Evolutionary conservation across 306 rosid species (phyloP), one percentile per base, ranked within the genome.

Genomic region (Ormosia semicastrata): DNA sequence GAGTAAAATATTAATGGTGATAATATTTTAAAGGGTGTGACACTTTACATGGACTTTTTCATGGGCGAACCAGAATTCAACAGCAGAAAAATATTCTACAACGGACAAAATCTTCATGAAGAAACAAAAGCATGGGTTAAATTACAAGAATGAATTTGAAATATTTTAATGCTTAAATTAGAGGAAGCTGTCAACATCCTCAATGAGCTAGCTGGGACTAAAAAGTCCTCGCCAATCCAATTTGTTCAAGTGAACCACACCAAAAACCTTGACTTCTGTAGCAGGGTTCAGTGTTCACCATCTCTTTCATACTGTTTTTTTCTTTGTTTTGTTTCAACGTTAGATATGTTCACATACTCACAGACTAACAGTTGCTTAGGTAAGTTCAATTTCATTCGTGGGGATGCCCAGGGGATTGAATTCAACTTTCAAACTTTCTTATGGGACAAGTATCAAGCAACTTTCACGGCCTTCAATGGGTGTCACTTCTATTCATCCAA

Each of bases 231-330:
- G 15, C 82, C 77, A 56, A 76, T 82, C 76, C 81, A 62, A 74
- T 53, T 81, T 83, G 34, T 87, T 71, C 87, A 67, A 75, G 79
- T 63, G 75, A 81, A 75, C 73, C 69, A 53, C 36, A 77, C 91
- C 91, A 81, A 18, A 87, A 85, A 57, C 84, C 73, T 87, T 81
- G 94, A 92, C 91, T 88, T 85, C 53, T 58, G 75, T 39, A 76
- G 56, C 58, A 66, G 6, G 58, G 6, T 54, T 29, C 1, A 60
- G 41, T 67, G 9, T 18, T 77, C 59, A 60, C 80, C 75, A 79
- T 77, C 8, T 82, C 77, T 84, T 79, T 34, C 77, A 50, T 63
- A 13, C 71, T 62, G 2, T 12, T 76, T 44, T 54, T 76, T 29
- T 39, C 3, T 5, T 10, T 18, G 39, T 56, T 76, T 30, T 41